A percentile compares a stretch with the other conserved stretches of the same genome.
These are phyloP conservation scores for Zasmidium cellare DNA, from an alignment of 2,329 filamentous ascomycete species.

Conservation along the genomic window DNA sequence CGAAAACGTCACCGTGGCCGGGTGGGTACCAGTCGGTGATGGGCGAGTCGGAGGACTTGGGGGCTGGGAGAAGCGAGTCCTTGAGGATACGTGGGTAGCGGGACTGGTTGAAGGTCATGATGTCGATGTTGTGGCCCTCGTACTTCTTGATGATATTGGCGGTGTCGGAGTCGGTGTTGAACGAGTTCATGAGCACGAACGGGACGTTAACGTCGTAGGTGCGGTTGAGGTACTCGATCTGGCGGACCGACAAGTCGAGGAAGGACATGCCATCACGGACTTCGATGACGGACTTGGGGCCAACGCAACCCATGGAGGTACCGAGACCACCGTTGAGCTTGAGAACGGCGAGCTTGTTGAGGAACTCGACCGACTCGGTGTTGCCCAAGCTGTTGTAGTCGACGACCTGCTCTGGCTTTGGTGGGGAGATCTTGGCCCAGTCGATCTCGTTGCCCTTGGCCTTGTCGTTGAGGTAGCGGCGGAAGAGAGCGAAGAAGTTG, in stretches of 20 bases:
- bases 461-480: slow-evolving; percentile 97
- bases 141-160: slow-evolving; percentile 99
- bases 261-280: slow-evolving; percentile 99
- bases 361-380: slow-evolving; percentile 86
- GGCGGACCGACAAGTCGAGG: slow-evolving; percentile 95
- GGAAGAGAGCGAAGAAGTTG: slow-evolving; percentile 99
- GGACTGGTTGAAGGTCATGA: slow-evolving; percentile 99
- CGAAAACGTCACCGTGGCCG: slow-evolving; percentile 98
- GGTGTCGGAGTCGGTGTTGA: slow-evolving; percentile 99
- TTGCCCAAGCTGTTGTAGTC: slow-evolving; percentile 90
- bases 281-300: slow-evolving; percentile 98
- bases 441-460: slow-evolving; percentile 95
- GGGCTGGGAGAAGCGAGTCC: slow-evolving; percentile 94
- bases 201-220: slow-evolving; percentile 97
- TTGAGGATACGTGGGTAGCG: slow-evolving; percentile 97
- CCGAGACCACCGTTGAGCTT: slow-evolving; percentile 99
- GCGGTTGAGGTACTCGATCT: slow-evolving; percentile 99
- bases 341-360: slow-evolving; percentile 95
- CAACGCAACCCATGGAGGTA: slow-evolving; percentile 99
- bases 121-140: slow-evolving; percentile 99
- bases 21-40: slow-evolving; percentile 99
- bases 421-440: slow-evolving; percentile 95
- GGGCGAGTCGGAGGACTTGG: slow-evolving; percentile 81
- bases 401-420: slow-evolving; percentile 89
- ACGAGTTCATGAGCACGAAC: slow-evolving; percentile 99